Evolutionary conservation across 2,329 filamentous ascomycete species (phyloP), one percentile per base, ranked within the genome.

Genomic region (Alternaria postmessia): DNA sequence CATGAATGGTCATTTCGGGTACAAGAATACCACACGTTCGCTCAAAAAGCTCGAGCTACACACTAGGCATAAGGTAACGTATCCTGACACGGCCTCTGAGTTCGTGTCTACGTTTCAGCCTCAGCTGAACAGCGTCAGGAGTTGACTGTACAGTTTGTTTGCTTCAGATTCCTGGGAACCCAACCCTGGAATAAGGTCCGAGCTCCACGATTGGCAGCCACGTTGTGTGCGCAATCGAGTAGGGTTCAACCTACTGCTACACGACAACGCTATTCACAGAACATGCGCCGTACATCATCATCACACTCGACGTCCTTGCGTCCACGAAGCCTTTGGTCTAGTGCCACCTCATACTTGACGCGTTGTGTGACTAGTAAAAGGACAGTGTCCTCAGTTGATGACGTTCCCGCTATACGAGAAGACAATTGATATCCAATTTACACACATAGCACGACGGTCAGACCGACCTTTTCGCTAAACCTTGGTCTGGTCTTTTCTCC

Each of bases 181-280:
- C 46, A 34, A 16, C 30, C 34, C 46, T 36, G 46, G 46, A 36
- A 36, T 9, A 20, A 24, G 28, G 46, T 24, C 46, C 46, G 46
- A 48, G 46, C 46, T 34, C 30, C 22, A 22, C 46, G 46, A 48
- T 48, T 48, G 46, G 46, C 46, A 48, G 46, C 30, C 44, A 48
- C 46, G 18, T 36, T 22, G 30, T 48, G 46, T 32, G 30, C 30
- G 46, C 46, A 32, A 48, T 36, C 46, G 16, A 48, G 32, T 34
- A 36, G 46, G 46, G 34, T 48, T 48, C 46, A 48, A 30, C 46
- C 30, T 48, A 36, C 30, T 34, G 30, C 46, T 48, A 48, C 46
- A 48, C 20, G 20, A 22, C 20, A 34, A 22, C 12, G 22, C 18
- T 36, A 22, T 48, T 48, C 30, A 36, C 46, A 34, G 30, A 30